Conservation (phyloP, 768 basidiomycete genomes). For the Rhodotorula kratochvilovae region DNA sequence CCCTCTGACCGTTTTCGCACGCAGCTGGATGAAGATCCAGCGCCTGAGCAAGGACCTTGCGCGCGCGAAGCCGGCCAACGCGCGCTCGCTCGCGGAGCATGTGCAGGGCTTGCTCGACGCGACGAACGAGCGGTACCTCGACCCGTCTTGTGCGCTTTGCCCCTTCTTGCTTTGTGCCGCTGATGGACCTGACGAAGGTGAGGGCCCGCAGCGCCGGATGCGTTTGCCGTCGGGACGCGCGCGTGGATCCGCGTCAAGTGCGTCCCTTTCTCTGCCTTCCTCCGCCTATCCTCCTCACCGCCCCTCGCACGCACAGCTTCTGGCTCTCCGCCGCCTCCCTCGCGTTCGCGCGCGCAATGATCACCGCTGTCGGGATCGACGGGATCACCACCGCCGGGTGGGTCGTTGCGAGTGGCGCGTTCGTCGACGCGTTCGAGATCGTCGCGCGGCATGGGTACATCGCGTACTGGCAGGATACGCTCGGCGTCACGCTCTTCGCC, state of each 20-base stretch:
- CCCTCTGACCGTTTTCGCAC: too few relatives aligned
- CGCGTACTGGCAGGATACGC: constrained; percentile 16
- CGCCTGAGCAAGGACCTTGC: constrained; percentile 9
- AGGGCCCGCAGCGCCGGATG: constrained; percentile 13
- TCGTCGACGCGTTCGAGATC: constrained; percentile 14
- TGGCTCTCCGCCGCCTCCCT: constrained; percentile 13
- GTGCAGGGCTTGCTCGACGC: constrained; percentile 17
- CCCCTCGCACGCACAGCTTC: background rate
- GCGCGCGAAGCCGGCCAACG: constrained; percentile 2
- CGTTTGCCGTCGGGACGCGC: background rate
- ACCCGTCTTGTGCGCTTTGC: background rate
- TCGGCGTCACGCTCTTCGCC: constrained; percentile 8
- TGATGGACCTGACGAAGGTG: too few relatives aligned
- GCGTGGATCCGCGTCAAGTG: constrained; percentile 8
- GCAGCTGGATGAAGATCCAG: constrained; percentile 9
- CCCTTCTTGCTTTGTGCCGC: background rate
- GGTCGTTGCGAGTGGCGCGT: constrained; percentile 1
- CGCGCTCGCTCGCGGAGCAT: constrained; percentile 6
- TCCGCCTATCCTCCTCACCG: background rate
- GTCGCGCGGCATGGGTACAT: constrained; percentile 3
- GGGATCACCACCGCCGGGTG: background rate
- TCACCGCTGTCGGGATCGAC: background rate
- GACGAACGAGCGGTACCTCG: constrained; percentile 12
- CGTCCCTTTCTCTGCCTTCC: background rate
- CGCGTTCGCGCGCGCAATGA: background rate